Conservation (phyloP, 768 basidiomycete genomes). For the Naganishia friedmannii region DNA sequence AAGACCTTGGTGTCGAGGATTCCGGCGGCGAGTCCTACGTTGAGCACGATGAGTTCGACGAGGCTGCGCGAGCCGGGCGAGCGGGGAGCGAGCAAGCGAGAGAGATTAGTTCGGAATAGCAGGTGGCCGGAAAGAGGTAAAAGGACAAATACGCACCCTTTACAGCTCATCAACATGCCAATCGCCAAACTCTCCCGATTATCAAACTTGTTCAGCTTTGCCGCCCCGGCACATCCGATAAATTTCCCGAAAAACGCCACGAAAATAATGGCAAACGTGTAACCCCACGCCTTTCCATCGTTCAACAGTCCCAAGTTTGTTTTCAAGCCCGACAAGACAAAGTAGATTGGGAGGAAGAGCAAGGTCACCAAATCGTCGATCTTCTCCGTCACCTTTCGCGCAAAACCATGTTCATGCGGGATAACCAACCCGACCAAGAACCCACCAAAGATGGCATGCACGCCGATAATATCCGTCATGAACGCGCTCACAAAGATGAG, state of each 20-base stretch:
- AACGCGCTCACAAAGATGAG: slow-evolving; percentile 72
- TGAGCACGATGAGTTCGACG: slow-evolving; percentile 87
- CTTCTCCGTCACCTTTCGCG: slow-evolving; percentile 75
- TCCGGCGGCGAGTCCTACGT: slow-evolving; percentile 71
- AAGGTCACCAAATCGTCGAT: slow-evolving; percentile 81
- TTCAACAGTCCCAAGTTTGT: slow-evolving; percentile 78
- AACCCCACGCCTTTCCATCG: slow-evolving; percentile 76
- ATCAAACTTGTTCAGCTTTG: slow-evolving; percentile 64
- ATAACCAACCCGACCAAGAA: slow-evolving; percentile 79
- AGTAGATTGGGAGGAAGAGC: slow-evolving; percentile 78
- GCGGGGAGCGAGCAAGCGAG: too few species aligned
- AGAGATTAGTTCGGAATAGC: slow-evolving; percentile 37
- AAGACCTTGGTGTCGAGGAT: slow-evolving; percentile 67
- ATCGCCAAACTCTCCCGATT: slow-evolving; percentile 77
- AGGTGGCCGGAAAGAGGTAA: slow-evolving; percentile 7
- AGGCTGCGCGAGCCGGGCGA: slow-evolving; percentile 54
- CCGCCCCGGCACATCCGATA: slow-evolving; percentile 63
- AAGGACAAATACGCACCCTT: slow-evolving; percentile 61
- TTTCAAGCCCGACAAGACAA: slow-evolving; percentile 77
- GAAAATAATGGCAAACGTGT: slow-evolving; percentile 67
- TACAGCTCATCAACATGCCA: slow-evolving; percentile 84
- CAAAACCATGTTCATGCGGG: slow-evolving; percentile 77
- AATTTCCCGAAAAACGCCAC: slow-evolving; percentile 81
- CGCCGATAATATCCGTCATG: slow-evolving; percentile 58
- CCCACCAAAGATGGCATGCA: slow-evolving; percentile 64